Base-by-base conservation (phyloP, 2,329 filamentous ascomycete species). In the Venturiaceae sp. region DNA sequence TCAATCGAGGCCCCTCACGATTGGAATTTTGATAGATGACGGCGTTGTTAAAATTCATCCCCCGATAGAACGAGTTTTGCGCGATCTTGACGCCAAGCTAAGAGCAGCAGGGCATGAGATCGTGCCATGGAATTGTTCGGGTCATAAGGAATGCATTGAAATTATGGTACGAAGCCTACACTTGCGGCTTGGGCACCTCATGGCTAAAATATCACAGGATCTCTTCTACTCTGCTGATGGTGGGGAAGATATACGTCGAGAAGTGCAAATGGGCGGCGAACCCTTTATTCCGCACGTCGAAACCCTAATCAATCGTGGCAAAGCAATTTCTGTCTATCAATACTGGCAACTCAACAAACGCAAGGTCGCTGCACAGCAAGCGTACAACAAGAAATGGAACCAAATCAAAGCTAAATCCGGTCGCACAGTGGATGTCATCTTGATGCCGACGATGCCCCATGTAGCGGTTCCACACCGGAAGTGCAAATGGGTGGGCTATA, bases 271-370 rank as follows among this genome's bases (percentile, higher is more conserved):
- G 1, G 81, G 77, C 0, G 83, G 83, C 1, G 84, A 87, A 58
- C 83, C 83, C 0, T 78, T 77, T 41, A 77, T 85, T 3, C 78
- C 80, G 0, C 80, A 83, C 58, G 82, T 87, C 0, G 74, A 84
- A 64, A 74, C 71, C 0, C 72, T 87, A 5, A 67, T 86, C 14
- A 80, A 80, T 55, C 72, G 75, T 0, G 79, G 75, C 66, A 63
- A 74, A 11, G 66, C 81, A 0, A 81, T 86, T 14, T 83, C 81
- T 0, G 82, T 86, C 0, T 85, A 82, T 59, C 74, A 83, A 4
- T 87, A 87, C 68, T 87, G 83, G 84, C 83, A 86, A 63, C 73
- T 87, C 6, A 86, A 86, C 68, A 80, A 74, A 60, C 74, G 75
- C 28, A 86, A 86, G 64, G 59, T 74, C 28, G 72, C 70, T 0